Evolutionary conservation across 2,329 filamentous ascomycete genomes (phyloP), one percentile per base, ranked within the genome.

Genomic region (Hymenoscyphus fructigenus): DNA sequence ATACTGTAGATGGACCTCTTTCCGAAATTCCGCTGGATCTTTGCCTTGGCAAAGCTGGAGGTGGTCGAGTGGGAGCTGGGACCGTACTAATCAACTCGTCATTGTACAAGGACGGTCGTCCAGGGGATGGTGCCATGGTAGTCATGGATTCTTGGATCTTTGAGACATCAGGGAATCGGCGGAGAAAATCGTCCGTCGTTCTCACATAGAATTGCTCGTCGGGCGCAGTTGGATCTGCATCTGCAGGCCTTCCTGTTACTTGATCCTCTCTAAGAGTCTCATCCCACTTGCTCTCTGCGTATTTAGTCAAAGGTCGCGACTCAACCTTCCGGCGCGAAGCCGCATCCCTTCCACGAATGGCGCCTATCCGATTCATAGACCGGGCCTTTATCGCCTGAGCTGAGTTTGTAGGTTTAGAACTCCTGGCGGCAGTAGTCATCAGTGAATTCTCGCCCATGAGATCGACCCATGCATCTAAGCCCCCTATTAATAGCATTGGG

Each of bases 11-110:
- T 5, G 66, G 65, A 3, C 69, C 66, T 57, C 85, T 83, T 69
- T 91, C 89, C 9, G 87, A 85, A 5, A 97, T 86, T 2, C 93
- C 93, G 70, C 88, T 94, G 72, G 97, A 97, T 75, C 89, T 96
- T 70, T 83, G 81, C 41, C 84, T 77, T 17, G 84, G 81, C 10
- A 84, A 80, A 26, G 84, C 83, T 29, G 85, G 85, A 14, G 83
- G 76, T 17, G 85, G 85, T 26, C 78, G 73, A 28, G 75, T 71
- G 10, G 78, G 78, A 47, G 77, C 76, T 23, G 67, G 66, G 34
- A 76, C 76, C 41, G 72, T 59, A 20, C 69, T 71, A 55, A 72
- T 69, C 38, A 76, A 70, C 55, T 75, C 73, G 55, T 75, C 68
- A 59, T 73, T 70, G 26, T 71, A 67, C 5, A 44, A 32, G 28